Base-by-base conservation (phyloP, 2,329 filamentous ascomycete genomes). In the Aspergillus tubingensis region DNA sequence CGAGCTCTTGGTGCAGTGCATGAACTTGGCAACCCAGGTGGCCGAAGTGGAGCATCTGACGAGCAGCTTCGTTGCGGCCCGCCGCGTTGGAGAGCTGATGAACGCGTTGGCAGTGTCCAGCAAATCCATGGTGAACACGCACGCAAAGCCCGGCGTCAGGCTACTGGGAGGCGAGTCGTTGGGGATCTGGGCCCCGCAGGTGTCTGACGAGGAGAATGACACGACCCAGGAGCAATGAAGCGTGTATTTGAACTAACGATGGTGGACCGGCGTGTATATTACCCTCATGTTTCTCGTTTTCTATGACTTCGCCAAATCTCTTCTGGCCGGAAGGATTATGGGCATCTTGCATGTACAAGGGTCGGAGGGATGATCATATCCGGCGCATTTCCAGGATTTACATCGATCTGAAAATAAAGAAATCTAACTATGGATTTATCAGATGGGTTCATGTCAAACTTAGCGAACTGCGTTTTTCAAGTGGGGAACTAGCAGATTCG, bases 11-110 rank as follows among this genome's bases (percentile, higher is more conserved):
- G 83, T 95, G 25, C 88, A 94, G 71, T 91, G 89, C 69, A 94
- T 99, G 90, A 91, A 96, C 61, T 81, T 99, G 15, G 88, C 92
- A 1, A 87, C 88, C 2, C 84, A 96, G 54, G 91, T 94, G 2
- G 87, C 89, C 59, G 86, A 88, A 65, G 85, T 83, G 62, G 87
- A 87, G 23, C 87, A 89, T 66, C 76, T 94, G 43, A 86, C 88
- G 1, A 77, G 81, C 23, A 83, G 85, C 48, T 90, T 95, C 67
- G 76, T 87, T 57, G 81, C 83, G 57, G 83, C 86, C 2, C 83
- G 83, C 32, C 85, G 89, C 50, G 89, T 94, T 86, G 85, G 85
- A 69, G 91, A 94, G 78, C 80, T 95, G 43, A 85, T 93, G 11
- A 86, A 90, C 70, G 85, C 85, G 10, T 88, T 98, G 72, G 92